Conservation (phyloP, 371 early-diverging fungal species). For the Sporodiniella umbellata region DNA sequence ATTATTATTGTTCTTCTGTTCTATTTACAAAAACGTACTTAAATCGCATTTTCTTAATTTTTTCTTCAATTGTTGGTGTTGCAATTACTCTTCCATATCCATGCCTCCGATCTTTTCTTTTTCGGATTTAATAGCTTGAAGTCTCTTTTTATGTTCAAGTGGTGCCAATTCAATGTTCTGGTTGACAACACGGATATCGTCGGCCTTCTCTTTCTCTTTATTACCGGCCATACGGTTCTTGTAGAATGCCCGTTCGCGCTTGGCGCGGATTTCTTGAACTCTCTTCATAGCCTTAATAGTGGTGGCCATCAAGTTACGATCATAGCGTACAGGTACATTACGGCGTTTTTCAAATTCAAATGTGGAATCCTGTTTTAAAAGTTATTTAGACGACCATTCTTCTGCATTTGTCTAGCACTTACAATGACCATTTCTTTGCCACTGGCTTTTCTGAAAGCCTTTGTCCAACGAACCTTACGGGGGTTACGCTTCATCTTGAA, state of each 20-base stretch:
- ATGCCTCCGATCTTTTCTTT: conserved; percentile 49
- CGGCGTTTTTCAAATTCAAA: conserved; percentile 98
- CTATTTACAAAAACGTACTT: background rate
- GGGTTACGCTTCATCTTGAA: conserved; percentile 99
- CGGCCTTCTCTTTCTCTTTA: conserved; percentile 70
- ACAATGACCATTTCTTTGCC: conserved; percentile 98
- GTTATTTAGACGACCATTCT: too few relatives aligned
- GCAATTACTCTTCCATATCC: conserved; percentile 66
- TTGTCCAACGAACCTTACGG: conserved; percentile 99
- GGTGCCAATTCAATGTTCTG: conserved; percentile 84
- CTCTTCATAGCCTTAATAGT: conserved; percentile 97
- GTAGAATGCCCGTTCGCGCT: conserved; percentile 88
- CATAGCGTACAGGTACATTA: conserved; percentile 96
- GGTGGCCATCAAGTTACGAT: conserved; percentile 92
- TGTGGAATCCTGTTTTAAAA: conserved; percentile 74
- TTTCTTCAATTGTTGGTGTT: too few relatives aligned
- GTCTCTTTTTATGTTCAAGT: conserved; percentile 56
- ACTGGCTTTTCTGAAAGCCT: conserved; percentile 95
- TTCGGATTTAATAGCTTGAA: conserved; percentile 58
- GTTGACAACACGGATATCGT: conserved; percentile 75
- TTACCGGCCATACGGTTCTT: conserved; percentile 85
- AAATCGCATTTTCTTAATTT: conserved; percentile 10
- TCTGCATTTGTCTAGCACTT: too few relatives aligned
- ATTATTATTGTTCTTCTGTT: background rate
- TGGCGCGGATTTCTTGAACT: conserved; percentile 87